Conservation (phyloP, 164 flowering plant genomes). For the Warburgia ugandensis region DNA sequence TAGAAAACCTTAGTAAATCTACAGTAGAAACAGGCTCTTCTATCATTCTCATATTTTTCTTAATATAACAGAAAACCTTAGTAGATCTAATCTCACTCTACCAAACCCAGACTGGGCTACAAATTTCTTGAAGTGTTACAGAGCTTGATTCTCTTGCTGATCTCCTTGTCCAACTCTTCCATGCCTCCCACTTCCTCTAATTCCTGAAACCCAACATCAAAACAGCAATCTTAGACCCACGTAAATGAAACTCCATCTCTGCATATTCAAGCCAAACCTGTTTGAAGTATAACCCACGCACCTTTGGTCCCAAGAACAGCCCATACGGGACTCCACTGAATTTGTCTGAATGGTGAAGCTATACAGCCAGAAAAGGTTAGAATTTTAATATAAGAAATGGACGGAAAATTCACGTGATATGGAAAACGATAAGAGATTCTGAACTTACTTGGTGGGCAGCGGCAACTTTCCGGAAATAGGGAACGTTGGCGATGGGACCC, state of each 20-base stretch:
- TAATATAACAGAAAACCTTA: no score
- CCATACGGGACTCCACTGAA: constrained; percentile 94
- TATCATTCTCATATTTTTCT: no score
- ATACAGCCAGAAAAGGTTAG: constrained; percentile 3
- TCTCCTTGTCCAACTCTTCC: constrained; percentile 72
- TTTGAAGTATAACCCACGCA: no score
- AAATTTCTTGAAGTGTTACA: constrained; percentile 17
- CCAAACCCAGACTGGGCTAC: no score
- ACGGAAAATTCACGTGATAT: background rate
- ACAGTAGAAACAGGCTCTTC: no score
- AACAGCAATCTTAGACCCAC: no score
- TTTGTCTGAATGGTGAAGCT: constrained; percentile 91
- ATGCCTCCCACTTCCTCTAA: constrained; percentile 73
- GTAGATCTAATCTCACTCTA: no score
- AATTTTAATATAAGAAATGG: constrained; percentile 4
- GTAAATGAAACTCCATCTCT: no score
- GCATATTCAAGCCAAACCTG: no score
- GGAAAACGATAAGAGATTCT: background rate
- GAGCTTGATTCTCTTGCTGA: constrained; percentile 31
- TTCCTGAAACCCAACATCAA: constrained; percentile 59
- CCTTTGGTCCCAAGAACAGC: constrained; percentile 86
- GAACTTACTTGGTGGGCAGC: constrained; percentile 82
- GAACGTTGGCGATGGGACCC: constrained; percentile 92
- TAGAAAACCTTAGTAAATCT: no score
- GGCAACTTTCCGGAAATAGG: constrained; percentile 77